These are phyloP conservation scores for Beauveria medogensis DNA, from an alignment of 2,329 filamentous ascomycete species.

Conservation along the genomic window DNA sequence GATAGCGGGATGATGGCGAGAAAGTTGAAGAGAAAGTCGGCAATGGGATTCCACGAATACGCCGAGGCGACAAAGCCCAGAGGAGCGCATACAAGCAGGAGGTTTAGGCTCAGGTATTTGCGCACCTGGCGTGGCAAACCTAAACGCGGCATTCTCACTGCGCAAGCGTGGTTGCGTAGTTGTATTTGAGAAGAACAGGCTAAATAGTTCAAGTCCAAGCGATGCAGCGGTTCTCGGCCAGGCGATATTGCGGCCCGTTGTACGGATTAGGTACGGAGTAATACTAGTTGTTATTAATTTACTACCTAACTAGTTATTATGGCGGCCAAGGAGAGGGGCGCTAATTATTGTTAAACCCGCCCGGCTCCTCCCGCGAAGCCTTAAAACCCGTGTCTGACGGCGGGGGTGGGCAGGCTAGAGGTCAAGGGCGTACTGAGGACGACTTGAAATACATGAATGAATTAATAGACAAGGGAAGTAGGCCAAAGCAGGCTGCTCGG, in stretches of 20 bases:
- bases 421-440: no score
- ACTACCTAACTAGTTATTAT: not conserved
- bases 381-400: not conserved
- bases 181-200: not conserved
- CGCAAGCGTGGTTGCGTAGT: not conserved
- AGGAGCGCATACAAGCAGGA: conserved; percentile 12
- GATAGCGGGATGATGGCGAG: conserved; percentile 15
- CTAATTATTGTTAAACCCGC: not conserved
- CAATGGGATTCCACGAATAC: conserved; percentile 5
- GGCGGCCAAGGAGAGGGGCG: not conserved
- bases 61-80: conserved; percentile 11
- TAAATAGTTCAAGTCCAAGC: not conserved
- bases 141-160: not conserved
- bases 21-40: conserved; percentile 11
- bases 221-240: not conserved
- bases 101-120: not conserved
- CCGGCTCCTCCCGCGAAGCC: not conserved
- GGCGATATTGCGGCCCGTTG: not conserved
- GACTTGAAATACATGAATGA: no score
- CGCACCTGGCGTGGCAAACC: not conserved
- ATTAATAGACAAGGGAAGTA: no score
- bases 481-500: no score
- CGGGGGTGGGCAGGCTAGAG: not conserved
- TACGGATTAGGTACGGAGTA: no score
- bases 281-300: no score